Evolutionary conservation across 164 flowering plant genomes (phyloP).

Genomic region (Annona cherimola): DNA sequence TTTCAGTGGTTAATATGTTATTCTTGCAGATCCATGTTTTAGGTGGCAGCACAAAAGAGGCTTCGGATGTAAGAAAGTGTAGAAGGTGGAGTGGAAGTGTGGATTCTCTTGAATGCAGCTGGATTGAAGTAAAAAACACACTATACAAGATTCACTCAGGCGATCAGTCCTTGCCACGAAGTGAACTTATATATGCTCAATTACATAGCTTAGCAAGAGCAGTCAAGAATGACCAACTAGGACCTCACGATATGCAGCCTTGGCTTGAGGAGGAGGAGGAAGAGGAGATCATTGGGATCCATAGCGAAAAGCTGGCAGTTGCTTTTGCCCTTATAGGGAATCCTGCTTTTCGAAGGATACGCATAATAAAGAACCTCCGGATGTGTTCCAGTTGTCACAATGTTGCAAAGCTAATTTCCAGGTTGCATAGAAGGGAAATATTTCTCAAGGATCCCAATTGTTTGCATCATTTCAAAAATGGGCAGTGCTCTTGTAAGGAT

Average conservation of each 20-base stretch:
- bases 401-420: constrained; percentile 18
- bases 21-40: constrained; percentile 19
- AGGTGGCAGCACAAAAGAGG: constrained; percentile 19
- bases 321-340: constrained; percentile 20
- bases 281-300: constrained; percentile 22
- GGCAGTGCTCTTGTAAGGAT: constrained; percentile 28
- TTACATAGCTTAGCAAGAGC: constrained; percentile 11
- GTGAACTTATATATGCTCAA: constrained; percentile 9
- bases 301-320: constrained; percentile 29
- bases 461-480: constrained; percentile 26
- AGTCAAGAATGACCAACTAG: constrained; percentile 1
- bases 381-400: constrained; percentile 23
- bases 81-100: constrained; percentile 6
- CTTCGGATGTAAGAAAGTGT: constrained; percentile 11
- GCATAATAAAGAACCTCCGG: constrained; percentile 22
- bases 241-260: constrained; percentile 11
- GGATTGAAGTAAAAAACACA: constrained; percentile 16
- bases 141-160: constrained; percentile 17
- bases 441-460: constrained; percentile 21
- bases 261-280: constrained; percentile 25
- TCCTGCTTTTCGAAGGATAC: constrained; percentile 13
- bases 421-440: constrained; percentile 16
- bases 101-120: constrained; percentile 13
- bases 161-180: constrained; percentile 13
- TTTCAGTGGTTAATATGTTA: constrained; percentile 1